Conservation (phyloP, 768 basidiomycete genomes). For the Auricularia sp. region DNA sequence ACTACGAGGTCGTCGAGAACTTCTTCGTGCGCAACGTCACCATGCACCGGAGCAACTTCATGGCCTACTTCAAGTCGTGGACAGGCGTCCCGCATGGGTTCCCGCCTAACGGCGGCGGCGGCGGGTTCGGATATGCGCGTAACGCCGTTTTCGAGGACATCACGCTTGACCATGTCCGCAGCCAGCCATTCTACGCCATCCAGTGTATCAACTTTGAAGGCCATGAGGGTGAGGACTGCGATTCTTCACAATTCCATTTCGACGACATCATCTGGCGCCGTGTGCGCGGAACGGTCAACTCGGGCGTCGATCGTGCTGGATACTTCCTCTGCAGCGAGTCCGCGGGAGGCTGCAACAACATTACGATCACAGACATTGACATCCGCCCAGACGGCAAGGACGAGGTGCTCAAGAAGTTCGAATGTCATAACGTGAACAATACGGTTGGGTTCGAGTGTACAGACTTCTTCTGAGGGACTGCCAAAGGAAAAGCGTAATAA, state of each 20-base stretch:
- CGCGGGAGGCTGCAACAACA: too few relatives aligned
- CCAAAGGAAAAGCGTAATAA: too few relatives aligned
- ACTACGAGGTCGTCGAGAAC: constrained; percentile 21
- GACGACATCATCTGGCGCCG: constrained; percentile 24
- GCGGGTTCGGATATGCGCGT: constrained; percentile 21
- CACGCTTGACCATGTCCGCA: constrained; percentile 14
- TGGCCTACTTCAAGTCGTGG: constrained; percentile 28
- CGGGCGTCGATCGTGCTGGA: constrained; percentile 20
- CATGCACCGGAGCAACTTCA: constrained; percentile 16
- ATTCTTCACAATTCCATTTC: constrained; percentile 25
- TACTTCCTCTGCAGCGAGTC: constrained; percentile 22
- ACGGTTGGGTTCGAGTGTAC: neutral
- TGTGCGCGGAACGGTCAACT: constrained; percentile 17
- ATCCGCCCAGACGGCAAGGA: neutral
- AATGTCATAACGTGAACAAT: neutral
- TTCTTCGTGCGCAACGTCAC: constrained; percentile 20
- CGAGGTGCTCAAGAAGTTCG: neutral
- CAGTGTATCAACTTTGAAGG: constrained; percentile 26
- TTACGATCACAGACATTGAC: neutral
- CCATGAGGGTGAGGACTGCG: constrained; percentile 21
- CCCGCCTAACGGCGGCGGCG: constrained; percentile 27
- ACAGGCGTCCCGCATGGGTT: constrained; percentile 22
- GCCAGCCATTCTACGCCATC: constrained; percentile 14
- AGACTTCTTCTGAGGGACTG: neutral
- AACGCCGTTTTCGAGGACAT: constrained; percentile 19